These are phyloP conservation scores for Stagonosporopsis rhizophila DNA, from an alignment of 2,329 filamentous ascomycete species.

Conservation along the genomic window DNA sequence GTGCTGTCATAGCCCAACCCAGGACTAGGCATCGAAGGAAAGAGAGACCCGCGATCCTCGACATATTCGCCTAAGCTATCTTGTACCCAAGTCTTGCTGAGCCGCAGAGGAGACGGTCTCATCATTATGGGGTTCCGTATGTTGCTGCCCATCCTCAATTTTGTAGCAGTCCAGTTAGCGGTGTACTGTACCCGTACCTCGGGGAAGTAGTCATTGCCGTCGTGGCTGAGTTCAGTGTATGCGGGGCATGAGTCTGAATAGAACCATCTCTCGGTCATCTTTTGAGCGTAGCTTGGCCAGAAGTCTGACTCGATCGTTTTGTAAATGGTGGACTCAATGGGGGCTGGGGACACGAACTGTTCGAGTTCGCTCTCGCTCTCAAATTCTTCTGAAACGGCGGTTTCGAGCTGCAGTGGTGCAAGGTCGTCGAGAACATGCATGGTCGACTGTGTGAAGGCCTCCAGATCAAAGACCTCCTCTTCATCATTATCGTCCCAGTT, in stretches of 20 bases:
- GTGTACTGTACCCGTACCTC: constrained; percentile 10
- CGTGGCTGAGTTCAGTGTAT: constrained; percentile 22
- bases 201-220: neutral
- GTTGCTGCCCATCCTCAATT: neutral
- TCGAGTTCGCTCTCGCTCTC: neutral
- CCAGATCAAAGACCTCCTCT: constrained; percentile 25
- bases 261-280: neutral
- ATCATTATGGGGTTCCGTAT: neutral
- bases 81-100: neutral
- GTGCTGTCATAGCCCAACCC: neutral
- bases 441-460: constrained; percentile 18
- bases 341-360: neutral
- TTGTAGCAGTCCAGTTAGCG: constrained; percentile 3
- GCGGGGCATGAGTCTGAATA: constrained; percentile 14
- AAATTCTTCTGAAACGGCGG: neutral
- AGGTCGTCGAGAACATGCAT: constrained; percentile 13
- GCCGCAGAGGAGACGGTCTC: neutral
- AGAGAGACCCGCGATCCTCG: neutral
- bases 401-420: constrained; percentile 15
- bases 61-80: neutral
- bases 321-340: neutral
- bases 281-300: neutral
- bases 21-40: neutral
- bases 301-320: neutral
- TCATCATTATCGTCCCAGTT: constrained; percentile 37